Evolutionary conservation across 306 rosid genomes (phyloP).

Genomic region (Acacia crassicarpa): DNA sequence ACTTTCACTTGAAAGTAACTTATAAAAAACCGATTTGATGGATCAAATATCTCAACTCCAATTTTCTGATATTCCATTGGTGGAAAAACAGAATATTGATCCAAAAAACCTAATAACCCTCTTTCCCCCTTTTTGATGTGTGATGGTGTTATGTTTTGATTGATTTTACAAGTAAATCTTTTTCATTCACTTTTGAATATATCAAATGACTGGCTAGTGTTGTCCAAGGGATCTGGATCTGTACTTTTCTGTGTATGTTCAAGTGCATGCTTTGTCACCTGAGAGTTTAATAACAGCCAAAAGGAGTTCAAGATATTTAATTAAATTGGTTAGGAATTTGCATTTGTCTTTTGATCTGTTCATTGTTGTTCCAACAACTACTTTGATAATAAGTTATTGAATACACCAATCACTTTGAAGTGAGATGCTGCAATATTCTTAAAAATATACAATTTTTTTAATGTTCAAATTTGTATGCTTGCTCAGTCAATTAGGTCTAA

Average conservation of each 20-base stretch:
- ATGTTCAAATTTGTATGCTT: neutral
- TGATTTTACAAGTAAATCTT: constrained; percentile 30
- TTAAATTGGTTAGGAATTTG: neutral
- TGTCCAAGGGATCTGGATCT: constrained; percentile 7
- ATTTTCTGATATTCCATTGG: constrained; percentile 11
- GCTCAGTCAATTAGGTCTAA: neutral
- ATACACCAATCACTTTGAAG: neutral
- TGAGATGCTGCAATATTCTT: neutral
- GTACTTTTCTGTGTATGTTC: constrained; percentile 28
- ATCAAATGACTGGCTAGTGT: constrained; percentile 18
- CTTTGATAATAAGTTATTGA: neutral
- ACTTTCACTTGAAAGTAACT: constrained; percentile 24
- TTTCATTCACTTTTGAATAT: constrained; percentile 27
- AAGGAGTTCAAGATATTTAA: neutral
- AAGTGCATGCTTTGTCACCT: constrained; percentile 42
- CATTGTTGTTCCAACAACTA: neutral
- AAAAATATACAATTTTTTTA: neutral
- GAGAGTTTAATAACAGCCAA: neutral
- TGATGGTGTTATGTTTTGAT: neutral
- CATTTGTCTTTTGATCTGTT: neutral
- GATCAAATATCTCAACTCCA: constrained; percentile 8
- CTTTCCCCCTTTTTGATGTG: neutral
- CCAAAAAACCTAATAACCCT: neutral
- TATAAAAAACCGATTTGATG: constrained; percentile 29
- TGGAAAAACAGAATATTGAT: constrained; percentile 2